Evolutionary conservation across 495 filamentous ascomycete species (phyloP), one percentile per base, ranked within the genome.

Genomic region (Trichocladium uniseriatum): DNA sequence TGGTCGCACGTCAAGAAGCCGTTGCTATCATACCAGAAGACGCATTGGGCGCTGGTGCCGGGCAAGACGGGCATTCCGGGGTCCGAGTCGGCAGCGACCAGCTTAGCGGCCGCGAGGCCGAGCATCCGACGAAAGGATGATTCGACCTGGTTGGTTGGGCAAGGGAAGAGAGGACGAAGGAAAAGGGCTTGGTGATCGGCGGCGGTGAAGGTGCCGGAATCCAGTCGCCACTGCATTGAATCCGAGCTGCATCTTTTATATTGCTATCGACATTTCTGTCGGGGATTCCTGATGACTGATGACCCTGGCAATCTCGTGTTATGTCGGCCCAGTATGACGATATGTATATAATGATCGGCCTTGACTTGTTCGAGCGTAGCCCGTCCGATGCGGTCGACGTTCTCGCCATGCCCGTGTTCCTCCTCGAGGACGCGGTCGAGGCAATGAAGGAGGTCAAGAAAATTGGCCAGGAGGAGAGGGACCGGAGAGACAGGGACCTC

Each of bases 361-460:
- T 51, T 5, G 51, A 53, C 41, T 20, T 51, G 4, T 55, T 54
- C 40, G 38, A 24, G 20, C 45, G 45, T 38, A 29, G 15, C 14
- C 45, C 37, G 31, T 45, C 35, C 13, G 58, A 60, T 35, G 34
- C 41, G 4, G 22, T 55, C 14, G 21, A 60, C 20, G 43, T 51
- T 1, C 19, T 53, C 39, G 46, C 51, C 6, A 51, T 55, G 51
- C 58, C 52, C 1, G 51, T 61, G 2, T 58, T 61, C 45, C 43
- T 61, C 36, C 49, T 58, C 19, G 11, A 13, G 27, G 49, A 60
- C 36, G 54, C 57, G 2, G 38, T 60, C 2, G 32, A 47, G 2
- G 43, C 42, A 6, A 61, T 61, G 58, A 21, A 8, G 13, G 36
- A 52, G 16, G 58, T 55, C 4, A 61, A 61, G 48, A 16, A 31